These are phyloP conservation scores for Elongisporangium senticosum DNA, from an alignment of 352 stramenopile genomes.

Conservation along the genomic window DNA sequence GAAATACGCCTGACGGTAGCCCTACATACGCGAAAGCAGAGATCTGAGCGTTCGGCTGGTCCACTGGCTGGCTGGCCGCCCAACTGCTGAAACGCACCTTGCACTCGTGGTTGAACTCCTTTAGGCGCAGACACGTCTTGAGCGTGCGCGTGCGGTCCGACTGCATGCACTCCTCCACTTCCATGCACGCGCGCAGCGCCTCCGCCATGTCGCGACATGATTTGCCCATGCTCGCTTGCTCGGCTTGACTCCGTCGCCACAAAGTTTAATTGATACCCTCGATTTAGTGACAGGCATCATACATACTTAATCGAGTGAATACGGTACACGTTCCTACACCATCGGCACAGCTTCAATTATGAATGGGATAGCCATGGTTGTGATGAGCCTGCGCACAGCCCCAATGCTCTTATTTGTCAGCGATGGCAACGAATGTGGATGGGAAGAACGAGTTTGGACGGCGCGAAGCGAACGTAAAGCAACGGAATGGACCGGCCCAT, in stretches of 20 bases:
- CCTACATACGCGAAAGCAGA: conserved; percentile 21
- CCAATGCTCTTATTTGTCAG: no score
- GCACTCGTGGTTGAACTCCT: conserved; percentile 67
- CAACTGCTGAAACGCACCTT: conserved; percentile 27
- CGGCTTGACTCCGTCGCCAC: neutral
- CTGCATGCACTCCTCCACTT: conserved; percentile 67
- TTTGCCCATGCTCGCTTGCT: conserved; percentile 68
- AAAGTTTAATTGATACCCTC: neutral
- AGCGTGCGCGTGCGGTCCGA: conserved; percentile 61
- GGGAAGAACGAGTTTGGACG: no score
- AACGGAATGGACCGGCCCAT: no score
- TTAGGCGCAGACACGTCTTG: conserved; percentile 70
- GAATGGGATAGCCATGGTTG: no score
- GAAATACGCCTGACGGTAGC: conserved; percentile 77
- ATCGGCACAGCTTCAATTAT: no score
- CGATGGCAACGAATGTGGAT: no score
- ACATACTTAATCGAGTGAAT: no score
- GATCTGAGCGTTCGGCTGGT: neutral
- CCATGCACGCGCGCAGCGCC: conserved; percentile 75
- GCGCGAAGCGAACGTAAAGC: no score
- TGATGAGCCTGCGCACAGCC: no score
- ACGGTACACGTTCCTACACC: no score
- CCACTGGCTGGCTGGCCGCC: conserved; percentile 1
- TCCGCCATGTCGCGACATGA: conserved; percentile 81
- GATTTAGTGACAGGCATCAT: neutral